Conservation (phyloP, 176 grass and related monocot species). For the Luzula sylvatica region DNA sequence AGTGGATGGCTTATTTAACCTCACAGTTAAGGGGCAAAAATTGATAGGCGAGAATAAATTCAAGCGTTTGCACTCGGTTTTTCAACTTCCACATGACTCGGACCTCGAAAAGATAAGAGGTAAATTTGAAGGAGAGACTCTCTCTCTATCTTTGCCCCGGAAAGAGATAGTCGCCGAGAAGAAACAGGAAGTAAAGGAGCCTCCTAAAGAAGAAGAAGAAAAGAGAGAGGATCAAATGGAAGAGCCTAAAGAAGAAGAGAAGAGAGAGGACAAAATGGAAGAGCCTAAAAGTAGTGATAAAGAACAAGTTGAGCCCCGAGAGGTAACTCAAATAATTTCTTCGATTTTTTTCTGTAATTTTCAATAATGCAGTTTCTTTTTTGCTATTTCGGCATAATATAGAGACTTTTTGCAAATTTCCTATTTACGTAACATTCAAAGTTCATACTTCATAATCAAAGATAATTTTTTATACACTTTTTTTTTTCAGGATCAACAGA, state of each 20-base stretch:
- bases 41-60: slow-evolving; percentile 11
- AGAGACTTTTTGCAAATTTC: too few relatives aligned
- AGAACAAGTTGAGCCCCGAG: not conserved
- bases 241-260: not conserved
- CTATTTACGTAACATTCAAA: too few relatives aligned
- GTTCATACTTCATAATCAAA: too few relatives aligned
- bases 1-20: slow-evolving; percentile 25
- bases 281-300: slow-evolving; percentile 1
- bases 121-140: slow-evolving; percentile 29
- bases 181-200: not conserved
- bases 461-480: too few relatives aligned
- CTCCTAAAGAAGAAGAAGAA: not conserved
- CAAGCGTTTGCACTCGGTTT: slow-evolving; percentile 21
- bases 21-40: slow-evolving; percentile 36
- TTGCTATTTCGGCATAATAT: too few relatives aligned
- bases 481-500: too few relatives aligned
- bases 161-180: not conserved
- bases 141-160: slow-evolving; percentile 37
- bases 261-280: slow-evolving; percentile 2
- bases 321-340: not conserved
- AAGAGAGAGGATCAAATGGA: not conserved
- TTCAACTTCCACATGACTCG: slow-evolving; percentile 33
- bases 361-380: too few relatives aligned
- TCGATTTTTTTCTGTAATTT: too few relatives aligned
- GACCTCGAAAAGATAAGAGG: slow-evolving; percentile 27